phyloP scores from a whole-genome alignment of 305 asterid genomes.

The Andrographis paniculata region DNA sequence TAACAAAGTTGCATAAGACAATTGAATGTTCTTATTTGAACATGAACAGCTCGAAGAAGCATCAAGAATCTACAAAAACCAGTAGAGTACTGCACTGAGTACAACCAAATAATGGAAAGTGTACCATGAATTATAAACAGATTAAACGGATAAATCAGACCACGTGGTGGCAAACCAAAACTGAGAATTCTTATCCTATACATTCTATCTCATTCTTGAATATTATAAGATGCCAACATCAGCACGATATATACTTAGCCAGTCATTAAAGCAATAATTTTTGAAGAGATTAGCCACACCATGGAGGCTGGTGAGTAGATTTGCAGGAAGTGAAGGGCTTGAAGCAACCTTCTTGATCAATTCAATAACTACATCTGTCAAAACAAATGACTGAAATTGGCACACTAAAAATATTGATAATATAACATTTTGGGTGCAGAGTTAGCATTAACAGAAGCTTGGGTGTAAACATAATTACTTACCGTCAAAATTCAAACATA shows the following conservation, averaged over 20 bases:
- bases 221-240: conserved; percentile 51
- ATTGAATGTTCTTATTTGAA: conserved; percentile 78
- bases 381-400: too few species aligned
- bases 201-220: neutral
- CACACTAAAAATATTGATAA: too few species aligned
- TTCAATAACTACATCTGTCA: conserved; percentile 56
- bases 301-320: conserved; percentile 81
- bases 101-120: neutral
- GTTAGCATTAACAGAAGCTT: neutral
- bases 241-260: conserved; percentile 58
- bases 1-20: conserved; percentile 81
- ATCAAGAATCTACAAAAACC: conserved; percentile 77
- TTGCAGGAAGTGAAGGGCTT: conserved; percentile 70
- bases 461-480: conserved; percentile 17
- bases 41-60: conserved; percentile 67
- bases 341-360: conserved; percentile 74
- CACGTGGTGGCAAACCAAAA: too few species aligned
- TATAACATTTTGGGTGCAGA: neutral
- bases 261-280: conserved; percentile 39
- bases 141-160: too few species aligned
- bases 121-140: conserved; percentile 1
- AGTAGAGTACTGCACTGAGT: too few species aligned
- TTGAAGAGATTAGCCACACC: conserved; percentile 82
- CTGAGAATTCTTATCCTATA: too few species aligned
- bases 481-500: conserved; percentile 45